A percentile compares a stretch with the other conserved stretches of the same genome.
Evolutionary conservation across 805 yeast genomes (phyloP).

Genomic region (Candida silvicultrix): DNA sequence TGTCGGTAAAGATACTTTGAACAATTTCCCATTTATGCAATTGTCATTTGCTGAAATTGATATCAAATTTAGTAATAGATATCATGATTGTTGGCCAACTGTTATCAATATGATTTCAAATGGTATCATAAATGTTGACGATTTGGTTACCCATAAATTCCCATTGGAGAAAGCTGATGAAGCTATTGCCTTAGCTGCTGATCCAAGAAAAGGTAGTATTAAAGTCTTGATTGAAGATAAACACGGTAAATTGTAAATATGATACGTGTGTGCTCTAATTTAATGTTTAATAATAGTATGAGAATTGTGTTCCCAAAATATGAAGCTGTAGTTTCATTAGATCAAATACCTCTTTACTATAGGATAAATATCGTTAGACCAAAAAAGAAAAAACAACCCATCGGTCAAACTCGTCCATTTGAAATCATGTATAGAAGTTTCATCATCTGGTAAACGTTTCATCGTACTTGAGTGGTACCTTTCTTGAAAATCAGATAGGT

Average conservation of each 20-base stretch:
- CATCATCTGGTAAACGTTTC: too few relatives aligned
- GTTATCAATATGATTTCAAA: slow-evolving; percentile 38
- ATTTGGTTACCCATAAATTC: slow-evolving; percentile 40
- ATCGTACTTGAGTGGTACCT: too few relatives aligned
- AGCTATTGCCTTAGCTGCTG: slow-evolving; percentile 26
- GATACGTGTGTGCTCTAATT: neutral
- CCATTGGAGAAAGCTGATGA: slow-evolving; percentile 35
- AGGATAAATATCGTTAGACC: too few relatives aligned
- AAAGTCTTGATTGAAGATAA: slow-evolving; percentile 38
- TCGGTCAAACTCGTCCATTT: too few relatives aligned
- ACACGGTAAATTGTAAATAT: neutral
- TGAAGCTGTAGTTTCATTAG: neutral
- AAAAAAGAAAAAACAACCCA: too few relatives aligned
- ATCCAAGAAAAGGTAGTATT: slow-evolving; percentile 35
- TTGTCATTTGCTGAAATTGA: slow-evolving; percentile 42
- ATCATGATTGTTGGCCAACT: slow-evolving; percentile 46
- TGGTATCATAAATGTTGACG: slow-evolving; percentile 33
- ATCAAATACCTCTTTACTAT: too few relatives aligned
- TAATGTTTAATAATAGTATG: neutral
- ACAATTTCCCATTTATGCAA: slow-evolving; percentile 46
- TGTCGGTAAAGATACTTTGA: slow-evolving; percentile 37
- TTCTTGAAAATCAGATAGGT: too few relatives aligned
- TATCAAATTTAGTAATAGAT: slow-evolving; percentile 41
- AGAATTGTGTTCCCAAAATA: too few relatives aligned
- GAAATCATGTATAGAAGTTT: too few relatives aligned